These are phyloP conservation scores for Exutisphaerella laricina DNA, from an alignment of 2,329 filamentous ascomycete genomes.

Conservation along the genomic window DNA sequence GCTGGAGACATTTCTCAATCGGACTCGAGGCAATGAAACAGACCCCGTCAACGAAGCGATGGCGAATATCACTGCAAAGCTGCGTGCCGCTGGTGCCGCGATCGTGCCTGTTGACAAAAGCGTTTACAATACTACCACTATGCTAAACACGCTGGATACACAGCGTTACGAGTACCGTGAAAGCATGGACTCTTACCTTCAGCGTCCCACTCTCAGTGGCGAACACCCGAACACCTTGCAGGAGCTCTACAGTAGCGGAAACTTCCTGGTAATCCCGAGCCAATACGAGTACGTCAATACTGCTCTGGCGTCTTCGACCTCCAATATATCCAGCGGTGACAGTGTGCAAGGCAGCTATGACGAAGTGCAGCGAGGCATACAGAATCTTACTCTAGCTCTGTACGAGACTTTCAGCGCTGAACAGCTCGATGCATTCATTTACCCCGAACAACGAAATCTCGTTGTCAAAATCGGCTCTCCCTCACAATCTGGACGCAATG, in stretches of 20 bases:
- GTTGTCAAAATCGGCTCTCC: conserved; percentile 54
- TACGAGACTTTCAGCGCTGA: conserved; percentile 47
- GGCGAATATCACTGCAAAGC: conserved; percentile 41
- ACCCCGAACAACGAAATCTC: conserved; percentile 60
- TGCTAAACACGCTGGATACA: conserved; percentile 48
- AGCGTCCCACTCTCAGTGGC: conserved; percentile 40
- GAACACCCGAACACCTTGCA: conserved; percentile 42
- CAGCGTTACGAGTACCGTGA: conserved; percentile 58
- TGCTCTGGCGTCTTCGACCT: not conserved
- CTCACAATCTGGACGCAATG: conserved; percentile 56
- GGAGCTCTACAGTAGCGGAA: conserved; percentile 46
- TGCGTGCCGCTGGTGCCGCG: conserved; percentile 45
- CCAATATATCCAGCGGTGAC: not conserved
- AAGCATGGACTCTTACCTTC: conserved; percentile 52
- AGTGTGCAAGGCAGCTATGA: conserved; percentile 39
- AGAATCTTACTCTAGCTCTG: conserved; percentile 48
- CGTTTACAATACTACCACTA: conserved; percentile 49
- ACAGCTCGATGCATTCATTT: conserved; percentile 54
- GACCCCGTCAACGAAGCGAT: conserved; percentile 53
- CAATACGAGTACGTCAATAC: conserved; percentile 53
- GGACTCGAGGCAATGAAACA: conserved; percentile 48
- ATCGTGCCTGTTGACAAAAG: conserved; percentile 47
- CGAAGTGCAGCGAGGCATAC: conserved; percentile 45
- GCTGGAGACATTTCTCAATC: conserved; percentile 55
- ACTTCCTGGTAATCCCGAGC: conserved; percentile 56